Evolutionary conservation across 2,329 filamentous ascomycete species (phyloP).

Genomic region (Parascedosporium putredinis): DNA sequence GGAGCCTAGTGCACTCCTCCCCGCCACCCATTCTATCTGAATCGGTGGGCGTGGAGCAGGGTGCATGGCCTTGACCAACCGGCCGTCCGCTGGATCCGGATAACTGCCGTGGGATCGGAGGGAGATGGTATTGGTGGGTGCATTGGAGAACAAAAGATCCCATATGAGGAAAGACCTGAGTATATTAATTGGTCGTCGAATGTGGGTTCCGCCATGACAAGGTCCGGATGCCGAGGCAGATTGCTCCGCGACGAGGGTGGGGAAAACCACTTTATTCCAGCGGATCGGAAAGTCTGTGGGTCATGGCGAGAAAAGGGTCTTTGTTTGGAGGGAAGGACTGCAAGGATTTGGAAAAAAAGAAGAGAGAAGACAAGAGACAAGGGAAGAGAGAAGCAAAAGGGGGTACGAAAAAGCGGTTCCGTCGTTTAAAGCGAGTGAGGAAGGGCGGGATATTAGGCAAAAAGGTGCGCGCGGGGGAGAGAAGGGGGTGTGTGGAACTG

Average conservation of each 20-base stretch:
- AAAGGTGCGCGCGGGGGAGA: background rate
- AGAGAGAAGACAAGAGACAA: no score
- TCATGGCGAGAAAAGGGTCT: no score
- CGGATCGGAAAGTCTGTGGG: background rate
- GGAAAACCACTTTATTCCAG: background rate
- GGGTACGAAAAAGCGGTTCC: background rate
- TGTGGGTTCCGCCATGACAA: background rate
- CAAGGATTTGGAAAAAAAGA: no score
- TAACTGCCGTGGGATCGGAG: conserved; percentile 1
- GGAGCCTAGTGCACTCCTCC: background rate
- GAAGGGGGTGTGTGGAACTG: background rate
- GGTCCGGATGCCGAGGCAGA: background rate
- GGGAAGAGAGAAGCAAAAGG: background rate
- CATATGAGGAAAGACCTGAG: background rate
- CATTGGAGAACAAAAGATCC: background rate
- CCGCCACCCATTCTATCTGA: conserved; percentile 3
- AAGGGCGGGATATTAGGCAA: background rate
- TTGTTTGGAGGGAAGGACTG: no score
- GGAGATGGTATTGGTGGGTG: background rate
- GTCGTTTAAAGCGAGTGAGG: background rate
- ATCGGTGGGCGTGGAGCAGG: background rate
- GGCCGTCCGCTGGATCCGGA: background rate
- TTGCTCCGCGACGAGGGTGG: background rate
- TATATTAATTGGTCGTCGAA: conserved; percentile 5
- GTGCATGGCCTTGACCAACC: background rate